Conservation (phyloP, 805 yeast genomes). For the Teunomyces gatunensis region DNA sequence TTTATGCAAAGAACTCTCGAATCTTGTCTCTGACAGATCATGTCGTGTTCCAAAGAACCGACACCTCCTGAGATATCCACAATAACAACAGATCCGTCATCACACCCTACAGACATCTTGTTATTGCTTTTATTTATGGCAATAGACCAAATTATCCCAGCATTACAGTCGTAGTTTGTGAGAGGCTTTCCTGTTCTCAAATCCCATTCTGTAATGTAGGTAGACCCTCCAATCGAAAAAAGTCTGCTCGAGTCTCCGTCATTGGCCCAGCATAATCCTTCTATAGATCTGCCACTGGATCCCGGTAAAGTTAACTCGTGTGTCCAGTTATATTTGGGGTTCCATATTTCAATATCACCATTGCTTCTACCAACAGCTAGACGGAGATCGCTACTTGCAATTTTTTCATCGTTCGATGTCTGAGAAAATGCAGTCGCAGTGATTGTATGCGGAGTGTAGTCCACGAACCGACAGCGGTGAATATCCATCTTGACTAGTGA, state of each 20-base stretch:
- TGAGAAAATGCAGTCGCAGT: slow-evolving; percentile 81
- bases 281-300: slow-evolving; percentile 79
- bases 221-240: slow-evolving; percentile 93
- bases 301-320: slow-evolving; percentile 74
- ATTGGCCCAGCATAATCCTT: slow-evolving; percentile 79
- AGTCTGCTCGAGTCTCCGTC: slow-evolving; percentile 58
- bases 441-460: slow-evolving; percentile 78
- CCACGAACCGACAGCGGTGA: slow-evolving; percentile 91
- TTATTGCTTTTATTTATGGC: slow-evolving; percentile 60
- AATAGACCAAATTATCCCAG: slow-evolving; percentile 92
- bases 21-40: slow-evolving; percentile 78
- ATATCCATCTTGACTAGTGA: slow-evolving; percentile 52
- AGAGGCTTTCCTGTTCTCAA: slow-evolving; percentile 67
- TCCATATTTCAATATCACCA: slow-evolving; percentile 96
- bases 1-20: slow-evolving; percentile 74
- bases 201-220: slow-evolving; percentile 91
- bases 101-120: slow-evolving; percentile 87
- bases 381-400: slow-evolving; percentile 53
- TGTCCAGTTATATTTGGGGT: slow-evolving; percentile 77
- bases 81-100: slow-evolving; percentile 85
- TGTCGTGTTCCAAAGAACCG: slow-evolving; percentile 76
- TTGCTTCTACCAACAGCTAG: slow-evolving; percentile 90
- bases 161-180: slow-evolving; percentile 80
- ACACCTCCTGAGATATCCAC: slow-evolving; percentile 82
- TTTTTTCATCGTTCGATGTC: slow-evolving; percentile 38